Conservation (phyloP, 2,329 filamentous ascomycete species). For the Talaromyces marneffei region DNA sequence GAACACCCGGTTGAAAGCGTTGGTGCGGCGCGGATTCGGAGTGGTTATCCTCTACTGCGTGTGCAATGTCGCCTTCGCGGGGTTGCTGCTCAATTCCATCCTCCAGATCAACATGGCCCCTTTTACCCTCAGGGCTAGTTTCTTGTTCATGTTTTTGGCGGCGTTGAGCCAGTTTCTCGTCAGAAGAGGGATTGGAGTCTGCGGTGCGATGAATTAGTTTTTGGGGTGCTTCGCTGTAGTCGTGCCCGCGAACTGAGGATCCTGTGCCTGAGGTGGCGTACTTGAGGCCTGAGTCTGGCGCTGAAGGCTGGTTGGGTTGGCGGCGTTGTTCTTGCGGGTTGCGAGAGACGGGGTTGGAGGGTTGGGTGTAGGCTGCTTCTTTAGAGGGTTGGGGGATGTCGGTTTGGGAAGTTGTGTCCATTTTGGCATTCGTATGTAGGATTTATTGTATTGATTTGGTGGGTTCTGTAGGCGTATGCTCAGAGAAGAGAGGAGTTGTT, state of each 20-base stretch:
- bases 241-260: background rate
- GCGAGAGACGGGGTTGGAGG: conserved; percentile 30
- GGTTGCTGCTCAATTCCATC: conserved; percentile 36
- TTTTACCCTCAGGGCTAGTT: conserved; percentile 16
- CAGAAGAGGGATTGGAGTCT: conserved; percentile 26
- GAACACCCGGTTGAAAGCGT: conserved; percentile 29
- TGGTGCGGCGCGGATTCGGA: conserved; percentile 13
- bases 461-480: background rate
- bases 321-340: conserved; percentile 18
- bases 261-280: conserved; percentile 1
- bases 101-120: conserved; percentile 26
- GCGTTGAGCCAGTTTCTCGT: conserved; percentile 21
- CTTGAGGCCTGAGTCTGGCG: background rate
- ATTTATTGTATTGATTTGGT: background rate
- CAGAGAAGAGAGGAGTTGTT: background rate
- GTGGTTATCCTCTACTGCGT: conserved; percentile 24
- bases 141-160: conserved; percentile 17
- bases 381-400: conserved; percentile 28
- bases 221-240: conserved; percentile 22
- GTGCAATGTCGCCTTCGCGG: conserved; percentile 30
- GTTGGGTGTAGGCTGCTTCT: conserved; percentile 29
- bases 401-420: conserved; percentile 16
- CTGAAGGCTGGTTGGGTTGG: background rate
- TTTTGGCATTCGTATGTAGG: background rate
- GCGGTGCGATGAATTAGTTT: conserved; percentile 23